Percentiles rank a stretch among this genome's conserved stretches.
These are phyloP conservation scores for Fusarium beomiforme DNA, from an alignment of 2,329 filamentous ascomycete genomes.

Conservation along the genomic window DNA sequence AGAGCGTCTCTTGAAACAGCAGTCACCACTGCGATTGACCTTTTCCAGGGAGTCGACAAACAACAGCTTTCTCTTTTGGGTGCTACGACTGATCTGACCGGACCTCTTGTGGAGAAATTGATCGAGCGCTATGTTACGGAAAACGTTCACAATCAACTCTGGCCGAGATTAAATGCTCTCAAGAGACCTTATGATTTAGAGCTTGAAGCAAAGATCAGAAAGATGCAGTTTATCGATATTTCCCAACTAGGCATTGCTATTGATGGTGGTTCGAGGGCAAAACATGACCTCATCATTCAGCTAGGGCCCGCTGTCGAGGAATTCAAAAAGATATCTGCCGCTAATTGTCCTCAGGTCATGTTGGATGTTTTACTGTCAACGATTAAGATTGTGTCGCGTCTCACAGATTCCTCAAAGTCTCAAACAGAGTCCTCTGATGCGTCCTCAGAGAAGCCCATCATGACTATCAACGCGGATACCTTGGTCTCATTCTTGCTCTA, in stretches of 20 bases:
- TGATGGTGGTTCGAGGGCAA: conserved; percentile 79
- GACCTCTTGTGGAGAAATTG: conserved; percentile 88
- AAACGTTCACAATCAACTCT: conserved; percentile 90
- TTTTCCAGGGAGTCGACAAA: conserved; percentile 96
- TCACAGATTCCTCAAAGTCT: conserved; percentile 62
- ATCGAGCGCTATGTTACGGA: conserved; percentile 96
- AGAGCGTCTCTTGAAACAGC: conserved; percentile 88
- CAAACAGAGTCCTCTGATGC: conserved; percentile 48
- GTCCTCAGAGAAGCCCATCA: conserved; percentile 62
- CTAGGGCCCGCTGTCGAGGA: conserved; percentile 84
- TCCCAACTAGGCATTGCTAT: conserved; percentile 92
- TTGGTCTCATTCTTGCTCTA: conserved; percentile 90
- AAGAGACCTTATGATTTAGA: conserved; percentile 86
- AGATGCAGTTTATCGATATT: conserved; percentile 94
- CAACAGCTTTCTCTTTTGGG: conserved; percentile 92
- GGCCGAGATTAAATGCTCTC: conserved; percentile 81
- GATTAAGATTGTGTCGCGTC: conserved; percentile 82
- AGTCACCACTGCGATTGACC: conserved; percentile 90
- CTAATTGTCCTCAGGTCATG: conserved; percentile 89
- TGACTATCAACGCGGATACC: conserved; percentile 84
- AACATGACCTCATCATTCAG: conserved; percentile 81
- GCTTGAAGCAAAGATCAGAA: conserved; percentile 86
- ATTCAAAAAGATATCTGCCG: conserved; percentile 84
- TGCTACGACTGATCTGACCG: conserved; percentile 92
- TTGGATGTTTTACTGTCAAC: conserved; percentile 81